Percentiles rank a stretch among this genome's conserved stretches.
Evolutionary conservation across 495 filamentous ascomycete species (phyloP).

Genomic region (Penicillium robsamsonii): DNA sequence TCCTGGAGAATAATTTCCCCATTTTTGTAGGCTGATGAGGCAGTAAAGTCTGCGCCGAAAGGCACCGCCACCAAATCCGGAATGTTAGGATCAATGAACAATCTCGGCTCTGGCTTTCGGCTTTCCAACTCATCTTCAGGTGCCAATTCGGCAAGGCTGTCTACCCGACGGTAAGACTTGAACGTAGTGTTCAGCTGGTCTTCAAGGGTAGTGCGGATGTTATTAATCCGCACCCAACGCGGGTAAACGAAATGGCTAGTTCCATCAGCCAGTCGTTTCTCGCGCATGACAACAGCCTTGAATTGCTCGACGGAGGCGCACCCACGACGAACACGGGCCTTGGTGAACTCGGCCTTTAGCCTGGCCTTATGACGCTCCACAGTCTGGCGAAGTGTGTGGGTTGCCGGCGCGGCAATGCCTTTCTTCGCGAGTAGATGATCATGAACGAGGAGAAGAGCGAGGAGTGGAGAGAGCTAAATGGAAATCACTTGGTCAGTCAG

Average conservation of each 20-base stretch:
- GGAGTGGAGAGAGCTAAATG: slow-evolving; percentile 69
- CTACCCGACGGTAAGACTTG: slow-evolving; percentile 49
- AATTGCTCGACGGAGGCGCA: slow-evolving; percentile 63
- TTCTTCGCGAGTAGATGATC: slow-evolving; percentile 78
- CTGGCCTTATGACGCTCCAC: slow-evolving; percentile 80
- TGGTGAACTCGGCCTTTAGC: slow-evolving; percentile 75
- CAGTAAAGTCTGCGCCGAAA: slow-evolving; percentile 62
- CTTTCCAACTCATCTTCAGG: slow-evolving; percentile 16
- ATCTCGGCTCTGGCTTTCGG: slow-evolving; percentile 30
- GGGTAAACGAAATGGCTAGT: slow-evolving; percentile 51
- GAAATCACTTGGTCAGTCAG: slow-evolving; percentile 45
- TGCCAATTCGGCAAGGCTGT: slow-evolving; percentile 45
- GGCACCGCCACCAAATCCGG: slow-evolving; percentile 81
- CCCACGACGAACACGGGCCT: slow-evolving; percentile 68
- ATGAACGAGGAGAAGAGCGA: slow-evolving; percentile 80
- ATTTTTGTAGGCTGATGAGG: slow-evolving; percentile 64
- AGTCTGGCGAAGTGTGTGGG: slow-evolving; percentile 71
- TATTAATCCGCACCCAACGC: slow-evolving; percentile 88
- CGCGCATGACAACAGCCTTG: slow-evolving; percentile 51
- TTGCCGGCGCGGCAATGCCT: slow-evolving; percentile 73
- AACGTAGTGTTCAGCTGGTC: slow-evolving; percentile 71
- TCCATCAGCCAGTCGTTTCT: slow-evolving; percentile 30
- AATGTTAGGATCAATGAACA: slow-evolving; percentile 71
- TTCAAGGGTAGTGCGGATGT: slow-evolving; percentile 65
- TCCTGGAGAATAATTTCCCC: slow-evolving; percentile 90